Evolutionary conservation across 108 stramenopile species (phyloP).

Genomic region (Mediolabrus comicus): DNA sequence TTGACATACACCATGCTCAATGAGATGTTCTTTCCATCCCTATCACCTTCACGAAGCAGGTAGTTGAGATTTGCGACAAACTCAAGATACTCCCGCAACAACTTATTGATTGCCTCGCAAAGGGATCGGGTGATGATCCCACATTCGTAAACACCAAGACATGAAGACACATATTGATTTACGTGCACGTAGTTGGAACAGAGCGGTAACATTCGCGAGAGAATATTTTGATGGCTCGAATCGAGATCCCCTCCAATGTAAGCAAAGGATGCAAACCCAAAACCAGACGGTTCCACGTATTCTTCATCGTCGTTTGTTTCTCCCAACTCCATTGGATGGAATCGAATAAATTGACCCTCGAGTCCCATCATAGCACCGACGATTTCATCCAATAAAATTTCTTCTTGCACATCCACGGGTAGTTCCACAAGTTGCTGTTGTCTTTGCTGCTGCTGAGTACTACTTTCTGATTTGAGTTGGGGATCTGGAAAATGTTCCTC

Average conservation of each 20-base stretch:
- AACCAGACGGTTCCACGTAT: constrained; percentile 4
- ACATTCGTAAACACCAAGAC: constrained; percentile 71
- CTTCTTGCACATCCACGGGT: constrained; percentile 53
- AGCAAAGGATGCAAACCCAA: constrained; percentile 23
- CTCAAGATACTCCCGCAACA: constrained; percentile 78
- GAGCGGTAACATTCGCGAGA: constrained; percentile 71
- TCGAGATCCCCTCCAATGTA: constrained; percentile 53
- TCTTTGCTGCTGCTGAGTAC: constrained; percentile 2
- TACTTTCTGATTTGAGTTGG: constrained; percentile 13
- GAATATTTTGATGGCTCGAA: constrained; percentile 48
- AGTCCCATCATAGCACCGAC: constrained; percentile 82
- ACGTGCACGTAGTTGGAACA: constrained; percentile 67
- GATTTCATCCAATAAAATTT: constrained; percentile 69
- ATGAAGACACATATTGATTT: constrained; percentile 60
- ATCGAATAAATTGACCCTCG: constrained; percentile 62
- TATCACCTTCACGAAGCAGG: constrained; percentile 37
- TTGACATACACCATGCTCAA: constrained; percentile 77
- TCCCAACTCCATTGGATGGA: constrained; percentile 10
- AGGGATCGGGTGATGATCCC: constrained; percentile 88
- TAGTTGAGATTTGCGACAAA: constrained; percentile 74
- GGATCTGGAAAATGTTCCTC: neutral
- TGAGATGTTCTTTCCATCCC: constrained; percentile 42
- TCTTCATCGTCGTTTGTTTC: constrained; percentile 12
- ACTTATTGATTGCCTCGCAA: constrained; percentile 68
- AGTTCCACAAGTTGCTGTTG: neutral